Percentiles rank a stretch among this genome's conserved stretches.
Evolutionary conservation across 768 basidiomycete genomes (phyloP).

Genomic region (Phylloporus sp.): DNA sequence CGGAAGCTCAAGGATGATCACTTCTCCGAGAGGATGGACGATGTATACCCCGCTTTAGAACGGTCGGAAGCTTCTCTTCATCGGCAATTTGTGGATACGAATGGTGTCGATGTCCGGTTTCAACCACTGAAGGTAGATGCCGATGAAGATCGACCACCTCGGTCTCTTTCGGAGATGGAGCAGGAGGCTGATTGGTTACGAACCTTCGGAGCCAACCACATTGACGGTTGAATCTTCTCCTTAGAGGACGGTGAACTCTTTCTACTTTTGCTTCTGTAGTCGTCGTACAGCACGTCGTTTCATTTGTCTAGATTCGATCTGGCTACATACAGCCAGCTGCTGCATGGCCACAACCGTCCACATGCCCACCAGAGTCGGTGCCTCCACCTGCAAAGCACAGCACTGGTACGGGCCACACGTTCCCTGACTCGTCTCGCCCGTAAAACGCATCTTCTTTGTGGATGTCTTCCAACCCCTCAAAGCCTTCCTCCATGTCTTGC

Average conservation of each 20-base stretch:
- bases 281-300: slow-evolving; percentile 1
- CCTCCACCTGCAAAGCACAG: slow-evolving; percentile 39
- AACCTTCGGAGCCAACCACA: slow-evolving; percentile 42
- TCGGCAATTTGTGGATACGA: slow-evolving; percentile 30
- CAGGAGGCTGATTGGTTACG: slow-evolving; percentile 69
- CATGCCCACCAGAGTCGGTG: slow-evolving; percentile 26
- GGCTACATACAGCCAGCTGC: slow-evolving; percentile 31
- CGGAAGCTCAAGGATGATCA: slow-evolving; percentile 66
- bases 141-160: slow-evolving; percentile 62
- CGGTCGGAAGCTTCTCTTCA: slow-evolving; percentile 51
- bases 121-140: slow-evolving; percentile 56
- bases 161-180: slow-evolving; percentile 74
- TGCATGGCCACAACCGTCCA: slow-evolving; percentile 37
- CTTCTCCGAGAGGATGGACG: slow-evolving; percentile 62
- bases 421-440: slow-evolving; percentile 6
- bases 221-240: background rate
- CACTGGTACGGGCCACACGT: slow-evolving; percentile 24
- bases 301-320: slow-evolving; percentile 27
- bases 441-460: slow-evolving; percentile 28
- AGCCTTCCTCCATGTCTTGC: slow-evolving; percentile 28
- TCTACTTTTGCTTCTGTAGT: background rate
- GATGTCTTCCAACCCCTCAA: slow-evolving; percentile 34
- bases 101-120: slow-evolving; percentile 21
- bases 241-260: background rate
- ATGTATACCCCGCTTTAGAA: slow-evolving; percentile 80